Conservation (phyloP, 139 green algal genomes). For the Chlorella sp. region DNA sequence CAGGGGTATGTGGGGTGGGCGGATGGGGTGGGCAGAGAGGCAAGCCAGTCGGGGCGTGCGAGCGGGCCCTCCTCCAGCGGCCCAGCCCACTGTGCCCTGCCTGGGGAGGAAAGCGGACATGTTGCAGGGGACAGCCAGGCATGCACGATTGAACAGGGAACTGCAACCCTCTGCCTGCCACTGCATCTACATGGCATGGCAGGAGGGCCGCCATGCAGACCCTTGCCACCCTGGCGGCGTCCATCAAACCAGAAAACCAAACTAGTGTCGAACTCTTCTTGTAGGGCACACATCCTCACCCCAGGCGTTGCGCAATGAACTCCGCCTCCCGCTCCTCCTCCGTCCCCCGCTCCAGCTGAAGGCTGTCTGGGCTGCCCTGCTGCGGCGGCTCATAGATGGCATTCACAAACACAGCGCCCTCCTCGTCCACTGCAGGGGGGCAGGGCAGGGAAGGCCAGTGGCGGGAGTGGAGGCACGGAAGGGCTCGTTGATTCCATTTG, state of each 20-base stretch:
- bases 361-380: constrained; percentile 60
- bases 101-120: no score
- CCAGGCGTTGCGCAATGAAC: constrained; percentile 68
- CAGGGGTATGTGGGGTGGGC: no score
- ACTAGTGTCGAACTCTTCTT: no score
- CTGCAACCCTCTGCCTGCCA: no score
- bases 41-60: background rate
- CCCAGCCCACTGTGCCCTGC: background rate
- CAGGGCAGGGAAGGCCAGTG: background rate
- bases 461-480: background rate
- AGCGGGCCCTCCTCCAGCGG: background rate
- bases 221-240: no score
- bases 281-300: no score
- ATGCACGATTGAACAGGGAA: no score
- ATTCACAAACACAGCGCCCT: constrained; percentile 75
- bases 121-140: no score
- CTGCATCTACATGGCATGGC: background rate
- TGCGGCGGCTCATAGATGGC: constrained; percentile 96
- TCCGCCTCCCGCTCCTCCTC: constrained; percentile 74
- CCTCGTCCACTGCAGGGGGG: constrained; percentile 66
- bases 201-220: no score
- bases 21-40: background rate
- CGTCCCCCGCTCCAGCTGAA: constrained; percentile 65
- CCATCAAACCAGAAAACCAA: no score
- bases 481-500: constrained; percentile 93